Conservation (phyloP, 2,329 filamentous ascomycete species). For the Fusarium coffeatum region DNA sequence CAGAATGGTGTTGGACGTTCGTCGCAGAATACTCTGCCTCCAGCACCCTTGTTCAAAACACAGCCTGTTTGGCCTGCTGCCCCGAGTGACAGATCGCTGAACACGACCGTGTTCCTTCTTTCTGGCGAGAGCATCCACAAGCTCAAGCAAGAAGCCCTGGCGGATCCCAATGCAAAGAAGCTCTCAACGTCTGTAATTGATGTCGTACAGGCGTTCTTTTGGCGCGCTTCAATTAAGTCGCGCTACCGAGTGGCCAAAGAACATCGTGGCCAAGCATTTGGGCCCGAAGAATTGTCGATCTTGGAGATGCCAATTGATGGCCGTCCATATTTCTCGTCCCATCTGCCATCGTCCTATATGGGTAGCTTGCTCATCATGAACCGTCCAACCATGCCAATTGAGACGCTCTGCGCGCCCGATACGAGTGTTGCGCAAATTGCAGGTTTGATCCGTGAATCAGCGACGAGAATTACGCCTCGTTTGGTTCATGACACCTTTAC, state of each 20-base stretch:
- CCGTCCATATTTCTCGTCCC: conserved; percentile 9
- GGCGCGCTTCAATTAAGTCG: conserved; percentile 10
- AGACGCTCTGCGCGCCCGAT: neutral
- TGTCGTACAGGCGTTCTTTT: conserved; percentile 11
- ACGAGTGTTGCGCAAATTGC: conserved; percentile 9
- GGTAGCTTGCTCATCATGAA: conserved; percentile 12
- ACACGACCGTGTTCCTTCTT: conserved; percentile 4
- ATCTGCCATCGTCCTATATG: conserved; percentile 10
- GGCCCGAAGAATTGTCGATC: neutral
- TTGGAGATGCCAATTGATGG: conserved; percentile 19
- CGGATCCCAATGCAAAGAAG: neutral
- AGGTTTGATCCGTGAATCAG: neutral
- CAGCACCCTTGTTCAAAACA: neutral
- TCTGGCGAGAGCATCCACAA: conserved; percentile 6
- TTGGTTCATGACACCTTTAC: conserved; percentile 10
- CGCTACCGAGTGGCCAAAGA: conserved; percentile 8
- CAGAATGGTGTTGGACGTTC: neutral
- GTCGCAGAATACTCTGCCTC: neutral
- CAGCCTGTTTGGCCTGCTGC: neutral
- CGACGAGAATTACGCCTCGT: conserved; percentile 4
- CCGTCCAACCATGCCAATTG: neutral
- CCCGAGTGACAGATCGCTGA: neutral
- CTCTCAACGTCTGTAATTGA: neutral
- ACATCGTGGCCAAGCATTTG: neutral
- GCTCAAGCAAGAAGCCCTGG: conserved; percentile 5